Percentiles rank a stretch among this genome's conserved stretches.
Conservation (phyloP, 306 rosid genomes). For the Geum urbanum region DNA sequence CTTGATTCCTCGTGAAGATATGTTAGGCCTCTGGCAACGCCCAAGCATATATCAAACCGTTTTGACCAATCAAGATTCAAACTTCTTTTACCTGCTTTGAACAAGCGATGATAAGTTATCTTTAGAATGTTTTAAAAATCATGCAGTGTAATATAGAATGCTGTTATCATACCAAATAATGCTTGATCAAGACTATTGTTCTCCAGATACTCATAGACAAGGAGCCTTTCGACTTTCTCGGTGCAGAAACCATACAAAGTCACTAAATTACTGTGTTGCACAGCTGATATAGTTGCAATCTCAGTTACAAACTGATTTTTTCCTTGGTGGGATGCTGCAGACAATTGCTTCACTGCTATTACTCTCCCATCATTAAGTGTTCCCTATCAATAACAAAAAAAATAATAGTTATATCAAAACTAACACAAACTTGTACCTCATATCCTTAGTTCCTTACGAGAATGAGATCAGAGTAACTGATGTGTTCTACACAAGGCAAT, state of each 20-base stretch:
- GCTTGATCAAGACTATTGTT: slow-evolving; percentile 88
- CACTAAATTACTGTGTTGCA: slow-evolving; percentile 81
- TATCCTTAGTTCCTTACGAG: neutral
- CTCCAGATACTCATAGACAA: slow-evolving; percentile 74
- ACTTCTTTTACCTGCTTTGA: slow-evolving; percentile 36
- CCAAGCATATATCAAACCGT: slow-evolving; percentile 63
- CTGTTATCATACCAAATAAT: slow-evolving; percentile 55
- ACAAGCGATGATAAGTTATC: neutral
- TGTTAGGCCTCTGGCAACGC: slow-evolving; percentile 72
- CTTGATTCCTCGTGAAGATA: slow-evolving; percentile 78
- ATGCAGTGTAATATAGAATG: neutral
- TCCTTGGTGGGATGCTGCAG: slow-evolving; percentile 75
- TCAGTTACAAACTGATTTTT: slow-evolving; percentile 73
- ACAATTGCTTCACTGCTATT: slow-evolving; percentile 74
- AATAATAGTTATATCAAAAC: neutral
- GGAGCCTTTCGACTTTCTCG: slow-evolving; percentile 60
- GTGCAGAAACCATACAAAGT: slow-evolving; percentile 70
- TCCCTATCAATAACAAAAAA: slow-evolving; percentile 44
- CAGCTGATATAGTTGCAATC: slow-evolving; percentile 79
- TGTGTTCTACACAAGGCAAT: too few species aligned
- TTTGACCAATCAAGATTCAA: slow-evolving; percentile 57
- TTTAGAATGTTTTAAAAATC: neutral
- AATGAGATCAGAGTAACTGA: neutral
- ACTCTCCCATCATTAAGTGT: slow-evolving; percentile 67
- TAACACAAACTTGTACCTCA: neutral